Conservation (phyloP, 78 protist species). For the Dictyostelium capitatum region DNA sequence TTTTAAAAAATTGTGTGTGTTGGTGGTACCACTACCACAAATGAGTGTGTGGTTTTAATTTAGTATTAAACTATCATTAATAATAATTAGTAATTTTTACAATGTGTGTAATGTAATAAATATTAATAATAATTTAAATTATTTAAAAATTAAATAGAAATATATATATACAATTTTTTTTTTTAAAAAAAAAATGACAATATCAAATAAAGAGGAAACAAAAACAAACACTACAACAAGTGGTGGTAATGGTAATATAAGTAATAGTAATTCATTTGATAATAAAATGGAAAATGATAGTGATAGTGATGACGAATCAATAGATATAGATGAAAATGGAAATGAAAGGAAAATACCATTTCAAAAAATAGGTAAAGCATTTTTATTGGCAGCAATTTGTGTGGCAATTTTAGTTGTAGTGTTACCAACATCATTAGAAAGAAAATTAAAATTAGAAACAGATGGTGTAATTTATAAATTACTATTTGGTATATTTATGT, state of each 20-base stretch:
- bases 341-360: not conserved
- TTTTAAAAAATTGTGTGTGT: too few relatives aligned
- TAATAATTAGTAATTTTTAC: too few relatives aligned
- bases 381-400: slow-evolving; percentile 12
- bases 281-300: slow-evolving; percentile 31
- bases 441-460: not conserved
- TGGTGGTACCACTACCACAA: too few relatives aligned
- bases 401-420: not conserved
- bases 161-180: not conserved
- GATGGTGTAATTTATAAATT: slow-evolving; percentile 38
- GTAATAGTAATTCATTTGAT: slow-evolving; percentile 21
- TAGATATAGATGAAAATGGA: not conserved
- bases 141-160: too few relatives aligned
- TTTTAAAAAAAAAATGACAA: slow-evolving; percentile 1
- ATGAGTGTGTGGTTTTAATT: too few relatives aligned
- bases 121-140: too few relatives aligned
- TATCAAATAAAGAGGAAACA: not conserved
- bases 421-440: slow-evolving; percentile 18
- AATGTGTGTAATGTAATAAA: too few relatives aligned
- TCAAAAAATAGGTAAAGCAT: slow-evolving; percentile 39
- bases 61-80: too few relatives aligned
- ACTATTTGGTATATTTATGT: slow-evolving; percentile 47
- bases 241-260: too few relatives aligned
- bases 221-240: not conserved
- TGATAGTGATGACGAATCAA: slow-evolving; percentile 30